Base-by-base conservation (phyloP, 2,329 filamentous ascomycete genomes). In the Macroventuria anomochaeta region DNA sequence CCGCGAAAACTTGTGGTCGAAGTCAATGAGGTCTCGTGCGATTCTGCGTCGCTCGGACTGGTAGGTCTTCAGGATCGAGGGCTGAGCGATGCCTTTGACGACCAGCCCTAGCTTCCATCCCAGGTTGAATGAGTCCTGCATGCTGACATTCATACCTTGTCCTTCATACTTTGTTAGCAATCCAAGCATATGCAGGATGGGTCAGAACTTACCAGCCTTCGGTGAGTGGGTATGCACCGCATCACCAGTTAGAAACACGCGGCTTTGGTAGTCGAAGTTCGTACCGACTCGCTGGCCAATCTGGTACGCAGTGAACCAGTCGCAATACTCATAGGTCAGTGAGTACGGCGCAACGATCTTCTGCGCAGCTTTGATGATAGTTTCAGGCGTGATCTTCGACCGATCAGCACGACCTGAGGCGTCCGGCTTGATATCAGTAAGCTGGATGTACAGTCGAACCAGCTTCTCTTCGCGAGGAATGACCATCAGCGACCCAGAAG, bases 221-320 rank as follows among this genome's bases (percentile, higher is more conserved):
- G 85, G 86, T 13, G 74, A 77, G 61, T 82, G 80, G 2, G 80
- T 82, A 54, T 82, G 79, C 18, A 84, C 83, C 1, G 85, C 87
- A 70, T 90, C 88, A 2, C 88, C 88, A 0, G 87, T 85, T 4
- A 91, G 77, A 68, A 92, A 91, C 8, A 92, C 79, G 3, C 86
- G 80, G 20, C 82, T 79, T 11, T 77, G 72, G 6, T 78, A 77
- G 33, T 80, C 81, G 69, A 88, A 88, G 34, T 79, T 76, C 1
- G 78, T 80, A 3, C 82, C 84, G 0, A 88, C 81, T 5, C 88
- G 79, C 65, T 89, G 87, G 0, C 86, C 86, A 38, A 90, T 88
- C 39, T 88, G 82, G 61, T 88, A 89, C 0, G 83, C 85, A 0
- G 83, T 85, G 83, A 85, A 88, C 85, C 86, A 89, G 61, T 87